A percentile compares a stretch with the other conserved stretches of the same genome.
These are phyloP conservation scores for Penicillium dipodomyicola DNA, from an alignment of 495 filamentous ascomycete genomes.

Conservation along the genomic window DNA sequence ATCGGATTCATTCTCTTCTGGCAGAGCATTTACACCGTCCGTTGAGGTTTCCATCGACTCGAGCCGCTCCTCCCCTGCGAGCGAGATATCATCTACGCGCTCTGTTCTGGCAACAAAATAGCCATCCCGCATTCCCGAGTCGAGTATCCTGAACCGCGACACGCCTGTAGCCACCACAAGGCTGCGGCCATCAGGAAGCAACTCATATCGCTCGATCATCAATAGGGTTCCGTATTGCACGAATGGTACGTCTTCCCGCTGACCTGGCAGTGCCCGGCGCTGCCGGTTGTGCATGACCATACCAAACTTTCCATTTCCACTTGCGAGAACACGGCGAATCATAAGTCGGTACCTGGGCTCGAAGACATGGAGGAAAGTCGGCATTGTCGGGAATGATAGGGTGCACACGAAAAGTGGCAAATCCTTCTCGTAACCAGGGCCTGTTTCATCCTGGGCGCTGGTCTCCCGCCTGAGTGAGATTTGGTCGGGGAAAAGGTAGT, in stretches of 20 bases:
- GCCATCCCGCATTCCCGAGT: constrained; percentile 64
- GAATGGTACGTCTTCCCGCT: constrained; percentile 58
- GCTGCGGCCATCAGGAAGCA: constrained; percentile 76
- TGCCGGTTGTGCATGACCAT: constrained; percentile 73
- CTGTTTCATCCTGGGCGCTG: constrained; percentile 48
- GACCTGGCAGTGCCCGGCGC: constrained; percentile 50
- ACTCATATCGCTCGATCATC: constrained; percentile 66
- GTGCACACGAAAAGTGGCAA: constrained; percentile 80
- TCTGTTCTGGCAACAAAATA: constrained; percentile 74
- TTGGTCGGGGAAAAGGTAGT: constrained; percentile 63
- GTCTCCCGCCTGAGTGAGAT: constrained; percentile 56
- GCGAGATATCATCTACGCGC: constrained; percentile 72
- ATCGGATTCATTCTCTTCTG: constrained; percentile 21
- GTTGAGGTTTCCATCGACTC: constrained; percentile 60
- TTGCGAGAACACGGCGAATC: constrained; percentile 74
- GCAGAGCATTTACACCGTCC: constrained; percentile 15
- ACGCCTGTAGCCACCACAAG: constrained; percentile 72
- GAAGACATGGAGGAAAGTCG: constrained; percentile 85
- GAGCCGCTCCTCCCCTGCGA: constrained; percentile 73
- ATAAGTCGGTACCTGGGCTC: constrained; percentile 87
- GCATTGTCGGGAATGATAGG: constrained; percentile 75
- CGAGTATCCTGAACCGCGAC: constrained; percentile 69
- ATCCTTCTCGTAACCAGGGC: constrained; percentile 53
- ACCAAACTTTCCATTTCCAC: constrained; percentile 69
- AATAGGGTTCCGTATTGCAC: constrained; percentile 76